Base-by-base conservation (phyloP, 2,329 filamentous ascomycete species). In the Sporothrix curviconia region DNA sequence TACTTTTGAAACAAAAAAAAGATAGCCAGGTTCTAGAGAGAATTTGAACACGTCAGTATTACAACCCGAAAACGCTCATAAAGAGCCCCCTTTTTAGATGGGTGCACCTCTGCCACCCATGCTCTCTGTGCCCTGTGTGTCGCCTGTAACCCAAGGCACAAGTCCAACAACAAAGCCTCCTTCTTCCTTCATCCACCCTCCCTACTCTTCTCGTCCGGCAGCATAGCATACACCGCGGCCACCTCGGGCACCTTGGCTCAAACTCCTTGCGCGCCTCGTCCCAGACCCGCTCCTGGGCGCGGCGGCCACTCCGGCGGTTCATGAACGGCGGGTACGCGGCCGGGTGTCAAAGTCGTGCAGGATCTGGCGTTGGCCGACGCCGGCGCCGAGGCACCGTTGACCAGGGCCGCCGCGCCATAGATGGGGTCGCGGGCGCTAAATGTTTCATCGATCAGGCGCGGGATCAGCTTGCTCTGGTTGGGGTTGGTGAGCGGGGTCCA, bases 401-500 rank as follows among this genome's bases (percentile, higher is more conserved):
- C 68, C 17, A 72, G 61, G 17, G 69, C 69, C n/a, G 68, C 69
- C n/a, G 70, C 70, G 30, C 70, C 67, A 36, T 70, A 66, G 22
- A 68, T 61, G 0, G 70, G 70, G 25, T 71, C 70, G 57, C 70
- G 65, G 0, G 70, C 69, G 24, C 67, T 66, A 60, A 72, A n/a
- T n/a, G 67, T 59, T 72, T 72, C 68, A 70, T 72, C n/a, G 32
- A 72, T 72, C 49, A 72, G 46, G 37, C 70, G 64, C 0, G 70
- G 70, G 15, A 72, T 72, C 25, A 72, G 61, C 58, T 70, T 69
- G 4, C 61, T 57, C 54, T 71, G 67, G 59, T 71, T 72, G 0
- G 70, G 69, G 19, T 65, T 66, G 4, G 70, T 72, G 25, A 72
- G 69, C 2, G 69, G 67, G 1, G 70, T 72, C 70, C 70, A 72